Base-by-base conservation (phyloP, 192 early-diverging fungal species). In the Linderina pennispora region DNA sequence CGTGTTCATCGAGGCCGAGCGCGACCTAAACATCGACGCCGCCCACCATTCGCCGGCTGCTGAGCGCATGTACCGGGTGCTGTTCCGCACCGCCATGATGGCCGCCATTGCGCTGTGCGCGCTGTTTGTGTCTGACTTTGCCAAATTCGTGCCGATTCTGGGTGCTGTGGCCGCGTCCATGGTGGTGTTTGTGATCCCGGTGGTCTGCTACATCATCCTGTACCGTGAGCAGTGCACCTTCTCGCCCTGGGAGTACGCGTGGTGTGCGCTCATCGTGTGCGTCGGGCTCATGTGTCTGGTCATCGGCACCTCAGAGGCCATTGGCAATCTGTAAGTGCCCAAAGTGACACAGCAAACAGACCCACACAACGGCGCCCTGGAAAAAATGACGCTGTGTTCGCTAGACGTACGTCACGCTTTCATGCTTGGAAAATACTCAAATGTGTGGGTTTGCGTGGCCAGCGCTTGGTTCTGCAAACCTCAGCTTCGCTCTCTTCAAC, bases 111-210 rank as follows among this genome's bases (percentile, higher is more conserved):
- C 73, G 4, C 54, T 67, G n/a, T 62, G 84, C 45, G 83, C 86
- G 8, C 62, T 83, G 49, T 57, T 77, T 21, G 75, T 91, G 4
- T 86, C 89, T 5, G 88, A 81, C 70, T 91, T 94, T 76, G 78
- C 77, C 39, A 80, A 86, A 49, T 69, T 90, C 18, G 75, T 91
- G 76, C 80, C 80, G 3, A 68, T 94, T n/a, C 45, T 94, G n/a
- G 91, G 91, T 23, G 86, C 89, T 7, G 43, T 91, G 7, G 76
- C 83, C 20, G 88, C 80, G 47, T 84, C 77, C 40, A 53, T 78
- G 43, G 73, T 88, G n/a, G 85, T 90, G 49, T 94, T 94, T 63
- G 77, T 91, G 19, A 75, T 91, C 36, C 91, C 91, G 5, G 76
- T 88, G 21, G 43, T 86, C 11, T 89, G 79, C 60, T 86, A 94